Base-by-base conservation (phyloP, 495 filamentous ascomycete species). In the Chaetomium fimeti region DNA sequence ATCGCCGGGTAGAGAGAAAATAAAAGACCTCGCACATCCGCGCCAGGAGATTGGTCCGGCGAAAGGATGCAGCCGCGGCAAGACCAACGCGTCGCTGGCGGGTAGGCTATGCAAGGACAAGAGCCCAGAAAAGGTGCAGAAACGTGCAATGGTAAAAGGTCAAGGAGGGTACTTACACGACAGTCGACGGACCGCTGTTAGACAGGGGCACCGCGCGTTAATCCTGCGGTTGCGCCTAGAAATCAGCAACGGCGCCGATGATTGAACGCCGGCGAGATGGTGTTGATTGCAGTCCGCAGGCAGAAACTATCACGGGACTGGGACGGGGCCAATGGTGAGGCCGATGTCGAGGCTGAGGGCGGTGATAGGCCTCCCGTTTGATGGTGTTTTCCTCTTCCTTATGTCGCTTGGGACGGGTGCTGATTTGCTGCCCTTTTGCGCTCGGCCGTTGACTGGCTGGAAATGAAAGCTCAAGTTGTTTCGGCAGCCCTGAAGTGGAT, bases 241-340 rank as follows among this genome's bases (percentile, higher is more conserved):
- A 48, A 57, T 56, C 52, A 60, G 65, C 18, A 67, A 67, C 27
- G 24, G 45, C 59, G 66, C 52, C 60, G 67, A 65, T 75, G 74
- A 79, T 79, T 78, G 77, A 77, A 60, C 72, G 71, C 63, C 68
- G 61, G 59, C 60, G 69, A 69, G 64, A 72, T 71, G 64, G 64
- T 69, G 70, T 71, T 69, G 78, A 78, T 77, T 71, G 75, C 71
- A 63, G 66, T 80, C 80, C 79, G 80, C 80, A 82, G 80, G 68
- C 63, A 64, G 68, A 47, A 64, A 71, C 65, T 76, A 79, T 82
- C 80, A 82, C 79, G 79, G 81, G 80, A 82, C 75, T 63, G 67
- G 61, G 63, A 61, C 59, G 72, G 61, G 72, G 70, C 80, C 80
- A 81, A 82, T 82, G 70, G 63, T 71, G 72, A 74, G 42, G 57